Percentiles rank a stretch among this genome's conserved stretches.
Evolutionary conservation across 2,329 filamentous ascomycete genomes (phyloP).

Genomic region (Eurotiales sp.): DNA sequence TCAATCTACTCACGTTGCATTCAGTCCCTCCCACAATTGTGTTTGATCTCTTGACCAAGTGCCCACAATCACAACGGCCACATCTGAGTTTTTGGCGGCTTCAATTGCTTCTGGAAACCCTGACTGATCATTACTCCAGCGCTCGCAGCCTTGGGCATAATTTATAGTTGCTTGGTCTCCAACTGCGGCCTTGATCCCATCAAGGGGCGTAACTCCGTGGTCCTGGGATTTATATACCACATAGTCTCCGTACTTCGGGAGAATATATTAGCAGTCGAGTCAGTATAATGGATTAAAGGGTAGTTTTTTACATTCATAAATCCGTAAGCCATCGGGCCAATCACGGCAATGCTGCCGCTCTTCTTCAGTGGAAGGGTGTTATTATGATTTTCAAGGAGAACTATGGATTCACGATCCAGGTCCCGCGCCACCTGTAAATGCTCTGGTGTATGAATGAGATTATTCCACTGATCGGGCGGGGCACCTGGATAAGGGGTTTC

Average conservation of each 20-base stretch:
- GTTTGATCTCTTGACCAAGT: slow-evolving; percentile 72
- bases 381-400: slow-evolving; percentile 58
- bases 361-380: slow-evolving; percentile 55
- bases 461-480: slow-evolving; percentile 51
- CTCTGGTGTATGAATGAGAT: slow-evolving; percentile 60
- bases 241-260: slow-evolving; percentile 64
- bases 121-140: slow-evolving; percentile 67
- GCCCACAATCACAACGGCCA: slow-evolving; percentile 69
- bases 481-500: slow-evolving; percentile 65
- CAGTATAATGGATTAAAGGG: no score
- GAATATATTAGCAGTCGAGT: slow-evolving; percentile 1
- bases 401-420: slow-evolving; percentile 62
- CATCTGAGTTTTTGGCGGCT: slow-evolving; percentile 62
- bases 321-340: slow-evolving; percentile 70
- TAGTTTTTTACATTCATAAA: slow-evolving; percentile 59
- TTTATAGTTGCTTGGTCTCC: slow-evolving; percentile 56
- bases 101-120: slow-evolving; percentile 65
- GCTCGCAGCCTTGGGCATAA: slow-evolving; percentile 67
- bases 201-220: slow-evolving; percentile 64
- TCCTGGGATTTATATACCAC: slow-evolving; percentile 63
- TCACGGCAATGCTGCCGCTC: slow-evolving; percentile 65
- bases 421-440: slow-evolving; percentile 58
- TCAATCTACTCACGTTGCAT: slow-evolving; percentile 58
- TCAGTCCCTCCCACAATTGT: slow-evolving; percentile 66
- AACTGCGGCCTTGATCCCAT: slow-evolving; percentile 62